Percentiles rank a stretch among this genome's conserved stretches.
These are phyloP conservation scores for Cicer yamashitae DNA, from an alignment of 306 rosid species.

Conservation along the genomic window DNA sequence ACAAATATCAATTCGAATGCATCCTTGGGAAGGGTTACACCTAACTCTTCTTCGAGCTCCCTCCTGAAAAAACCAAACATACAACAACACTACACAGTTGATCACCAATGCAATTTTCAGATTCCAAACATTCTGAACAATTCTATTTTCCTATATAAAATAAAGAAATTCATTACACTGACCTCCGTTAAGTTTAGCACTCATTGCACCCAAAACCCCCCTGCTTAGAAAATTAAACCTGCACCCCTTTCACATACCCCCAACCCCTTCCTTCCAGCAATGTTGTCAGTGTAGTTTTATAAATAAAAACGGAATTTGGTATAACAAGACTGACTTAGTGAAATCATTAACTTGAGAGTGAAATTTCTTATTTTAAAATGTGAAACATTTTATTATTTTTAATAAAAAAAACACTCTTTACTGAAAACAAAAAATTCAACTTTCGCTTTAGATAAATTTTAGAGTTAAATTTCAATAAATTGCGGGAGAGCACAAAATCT, in stretches of 20 bases:
- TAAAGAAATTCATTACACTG: slow-evolving; percentile 6
- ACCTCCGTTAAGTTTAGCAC: background rate
- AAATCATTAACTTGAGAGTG: background rate
- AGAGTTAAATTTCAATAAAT: background rate
- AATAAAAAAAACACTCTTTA: background rate
- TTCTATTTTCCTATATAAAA: background rate
- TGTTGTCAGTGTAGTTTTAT: no score
- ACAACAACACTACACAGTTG: slow-evolving; percentile 25
- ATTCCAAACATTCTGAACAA: slow-evolving; percentile 19
- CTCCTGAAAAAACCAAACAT: slow-evolving; percentile 64
- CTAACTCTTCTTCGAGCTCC: slow-evolving; percentile 96
- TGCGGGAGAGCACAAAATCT: background rate
- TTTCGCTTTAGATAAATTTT: background rate
- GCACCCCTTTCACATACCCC: background rate
- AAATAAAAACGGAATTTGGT: no score
- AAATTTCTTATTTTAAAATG: background rate
- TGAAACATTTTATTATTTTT: background rate
- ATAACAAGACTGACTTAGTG: no score
- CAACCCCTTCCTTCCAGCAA: no score
- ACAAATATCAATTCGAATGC: slow-evolving; percentile 85
- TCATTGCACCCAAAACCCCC: background rate
- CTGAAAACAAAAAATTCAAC: background rate
- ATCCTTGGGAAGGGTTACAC: slow-evolving; percentile 79
- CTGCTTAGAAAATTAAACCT: background rate
- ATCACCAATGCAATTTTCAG: slow-evolving; percentile 20